Base-by-base conservation (phyloP, 257 asterid genomes). In the Verbena officinalis region DNA sequence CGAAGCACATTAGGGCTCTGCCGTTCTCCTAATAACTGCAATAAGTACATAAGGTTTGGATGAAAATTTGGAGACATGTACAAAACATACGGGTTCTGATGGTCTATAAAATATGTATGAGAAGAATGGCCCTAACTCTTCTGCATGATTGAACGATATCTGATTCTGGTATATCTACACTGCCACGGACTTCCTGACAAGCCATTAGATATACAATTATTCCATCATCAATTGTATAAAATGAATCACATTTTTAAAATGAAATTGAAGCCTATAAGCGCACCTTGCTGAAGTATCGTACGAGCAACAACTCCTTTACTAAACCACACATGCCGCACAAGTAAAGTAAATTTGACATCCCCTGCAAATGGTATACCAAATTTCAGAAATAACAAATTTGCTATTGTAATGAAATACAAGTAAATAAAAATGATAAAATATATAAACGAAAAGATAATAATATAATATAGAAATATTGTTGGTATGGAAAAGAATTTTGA, bases 281-380 rank as follows among this genome's bases (percentile, higher is more conserved):
- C 55, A 85, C 93, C 89, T 85, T 83, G 79, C 93, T 83, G 68
- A 85, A 85, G 74, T 76, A 85, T 64, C 93, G 86, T 74, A 77
- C 54, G 46, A 85, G 84, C 76, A 85, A 57, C 30, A 83, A 66
- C 58, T 85, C 89, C 74, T 80, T 80, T 66, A 77, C 81, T 67
- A 85, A 57, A 31, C 80, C 74, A 73, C 89, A 78, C 87, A 78
- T 83, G 69, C 93, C 93, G 57, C 89, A 80, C 60, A 74, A 73
- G 72, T 85, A 83, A 12, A 85, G 85, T 51, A 85, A 65, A 75
- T 85, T 85, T 64, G 93, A 76, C 84, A 83, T 66, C 34, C 78
- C 85, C 93, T 85, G 81, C 70, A 58, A 70, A 57, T 62, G 60
- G 42, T 62, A 58, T 20, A 46, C 39, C 55, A 50, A 36, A 5